Evolutionary conservation across 306 rosid species (phyloP).

Genomic region (Ochetophila trinervis): DNA sequence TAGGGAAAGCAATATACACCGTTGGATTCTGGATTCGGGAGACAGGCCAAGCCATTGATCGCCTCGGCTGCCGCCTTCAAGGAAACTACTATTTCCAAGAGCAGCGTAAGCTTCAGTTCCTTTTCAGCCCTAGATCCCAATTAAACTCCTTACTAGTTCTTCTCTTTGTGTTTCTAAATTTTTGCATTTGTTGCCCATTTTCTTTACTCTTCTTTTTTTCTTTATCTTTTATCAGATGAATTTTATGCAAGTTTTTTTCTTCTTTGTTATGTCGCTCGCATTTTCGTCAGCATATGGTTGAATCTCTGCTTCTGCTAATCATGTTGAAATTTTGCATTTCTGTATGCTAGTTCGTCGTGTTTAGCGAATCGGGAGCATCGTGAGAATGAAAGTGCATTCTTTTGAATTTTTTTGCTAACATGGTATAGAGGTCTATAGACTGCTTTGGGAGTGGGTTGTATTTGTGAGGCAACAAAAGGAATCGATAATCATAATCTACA

Average conservation of each 20-base stretch:
- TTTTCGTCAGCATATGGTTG: neutral
- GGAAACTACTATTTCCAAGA: slow-evolving; percentile 71
- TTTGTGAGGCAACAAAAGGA: no score
- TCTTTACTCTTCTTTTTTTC: neutral
- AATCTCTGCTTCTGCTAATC: no score
- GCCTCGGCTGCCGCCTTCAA: slow-evolving; percentile 76
- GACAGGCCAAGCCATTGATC: slow-evolving; percentile 87
- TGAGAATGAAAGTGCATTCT: no score
- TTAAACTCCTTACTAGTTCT: neutral
- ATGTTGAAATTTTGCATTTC: no score
- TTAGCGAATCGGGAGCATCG: no score
- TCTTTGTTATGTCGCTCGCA: neutral
- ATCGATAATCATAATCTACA: no score
- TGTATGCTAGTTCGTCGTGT: no score
- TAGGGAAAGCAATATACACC: slow-evolving; percentile 71
- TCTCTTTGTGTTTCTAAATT: neutral
- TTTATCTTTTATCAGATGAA: neutral
- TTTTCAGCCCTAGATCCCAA: slow-evolving; percentile 19
- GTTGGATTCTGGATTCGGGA: slow-evolving; percentile 82
- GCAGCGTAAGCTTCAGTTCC: slow-evolving; percentile 46
- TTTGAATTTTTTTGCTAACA: no score
- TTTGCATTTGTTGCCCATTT: neutral
- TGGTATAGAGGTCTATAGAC: no score
- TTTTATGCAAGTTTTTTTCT: neutral
- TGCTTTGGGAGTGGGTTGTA: no score